phyloP scores from a whole-genome alignment of 2,329 filamentous ascomycete genomes.

The Penicillium sp. region DNA sequence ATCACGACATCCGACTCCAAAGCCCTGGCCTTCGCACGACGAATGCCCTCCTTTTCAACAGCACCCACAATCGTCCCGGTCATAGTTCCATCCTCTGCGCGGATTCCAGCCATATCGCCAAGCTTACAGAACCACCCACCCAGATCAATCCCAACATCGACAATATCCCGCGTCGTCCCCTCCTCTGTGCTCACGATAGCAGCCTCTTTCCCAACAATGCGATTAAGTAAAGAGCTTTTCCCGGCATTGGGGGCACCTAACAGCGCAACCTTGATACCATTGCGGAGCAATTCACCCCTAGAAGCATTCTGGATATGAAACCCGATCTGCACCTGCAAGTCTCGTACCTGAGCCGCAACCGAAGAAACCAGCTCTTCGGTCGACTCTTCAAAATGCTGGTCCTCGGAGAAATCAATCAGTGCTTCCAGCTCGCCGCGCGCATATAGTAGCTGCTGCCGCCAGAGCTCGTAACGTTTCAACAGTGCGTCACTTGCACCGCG shows the following conservation, averaged over 20 bases:
- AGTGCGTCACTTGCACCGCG: constrained; percentile 70
- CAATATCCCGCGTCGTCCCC: constrained; percentile 89
- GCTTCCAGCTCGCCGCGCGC: constrained; percentile 91
- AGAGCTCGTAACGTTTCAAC: constrained; percentile 73
- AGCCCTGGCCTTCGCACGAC: constrained; percentile 77
- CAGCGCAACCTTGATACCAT: constrained; percentile 81
- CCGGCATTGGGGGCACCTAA: constrained; percentile 91
- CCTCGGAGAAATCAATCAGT: constrained; percentile 94
- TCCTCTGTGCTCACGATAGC: constrained; percentile 93
- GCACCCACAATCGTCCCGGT: constrained; percentile 56
- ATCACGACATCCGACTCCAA: constrained; percentile 81
- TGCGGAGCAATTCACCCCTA: constrained; percentile 77
- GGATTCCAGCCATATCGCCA: constrained; percentile 89
- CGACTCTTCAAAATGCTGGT: constrained; percentile 93
- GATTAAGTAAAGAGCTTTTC: constrained; percentile 91
- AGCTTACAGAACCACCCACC: constrained; percentile 89
- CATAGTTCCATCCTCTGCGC: constrained; percentile 43
- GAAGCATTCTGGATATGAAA: constrained; percentile 74
- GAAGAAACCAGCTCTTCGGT: constrained; percentile 68
- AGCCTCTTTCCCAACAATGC: constrained; percentile 84
- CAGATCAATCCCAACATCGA: constrained; percentile 87
- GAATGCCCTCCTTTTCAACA: constrained; percentile 87
- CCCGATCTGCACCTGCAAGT: constrained; percentile 62
- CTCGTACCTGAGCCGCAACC: constrained; percentile 63
- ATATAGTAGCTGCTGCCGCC: constrained; percentile 73